Conservation (phyloP, 768 basidiomycete genomes). For the Mycena metata region DNA sequence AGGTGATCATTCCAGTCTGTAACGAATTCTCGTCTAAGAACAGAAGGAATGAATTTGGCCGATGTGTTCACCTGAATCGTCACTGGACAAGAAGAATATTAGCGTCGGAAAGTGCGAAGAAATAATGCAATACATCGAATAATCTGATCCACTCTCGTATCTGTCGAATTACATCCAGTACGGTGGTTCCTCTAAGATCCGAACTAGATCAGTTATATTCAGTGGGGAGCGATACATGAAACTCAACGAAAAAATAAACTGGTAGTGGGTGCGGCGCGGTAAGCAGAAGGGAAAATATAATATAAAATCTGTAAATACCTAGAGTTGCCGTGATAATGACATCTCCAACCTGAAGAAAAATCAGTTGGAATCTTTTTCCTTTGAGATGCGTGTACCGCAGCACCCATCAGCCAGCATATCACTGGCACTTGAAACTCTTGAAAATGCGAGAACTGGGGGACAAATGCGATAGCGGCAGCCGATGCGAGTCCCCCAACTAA, state of each 20-base stretch:
- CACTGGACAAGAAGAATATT: constrained; percentile 39
- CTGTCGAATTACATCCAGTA: constrained; percentile 53
- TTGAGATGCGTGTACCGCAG: constrained; percentile 17
- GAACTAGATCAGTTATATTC: background rate
- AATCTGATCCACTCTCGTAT: constrained; percentile 54
- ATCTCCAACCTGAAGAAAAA: constrained; percentile 38
- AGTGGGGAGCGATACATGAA: background rate
- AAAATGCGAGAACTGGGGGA: constrained; percentile 42
- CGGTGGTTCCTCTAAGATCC: constrained; percentile 47
- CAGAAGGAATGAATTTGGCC: background rate
- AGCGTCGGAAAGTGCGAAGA: constrained; percentile 1
- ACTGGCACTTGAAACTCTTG: constrained; percentile 39
- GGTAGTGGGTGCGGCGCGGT: background rate
- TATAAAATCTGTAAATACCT: no score
- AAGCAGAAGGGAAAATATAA: background rate
- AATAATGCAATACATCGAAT: constrained; percentile 45
- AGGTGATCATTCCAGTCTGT: constrained; percentile 43
- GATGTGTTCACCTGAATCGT: constrained; percentile 50
- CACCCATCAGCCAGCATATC: constrained; percentile 36
- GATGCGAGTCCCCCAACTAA: constrained; percentile 38
- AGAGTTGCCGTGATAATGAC: constrained; percentile 42
- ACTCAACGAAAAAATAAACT: constrained; percentile 36
- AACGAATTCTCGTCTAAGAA: constrained; percentile 5
- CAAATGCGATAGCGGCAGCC: constrained; percentile 39
- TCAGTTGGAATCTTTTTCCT: constrained; percentile 3